Conservation (phyloP, 2,329 filamentous ascomycete genomes). For the Trichoderma harzianum region DNA sequence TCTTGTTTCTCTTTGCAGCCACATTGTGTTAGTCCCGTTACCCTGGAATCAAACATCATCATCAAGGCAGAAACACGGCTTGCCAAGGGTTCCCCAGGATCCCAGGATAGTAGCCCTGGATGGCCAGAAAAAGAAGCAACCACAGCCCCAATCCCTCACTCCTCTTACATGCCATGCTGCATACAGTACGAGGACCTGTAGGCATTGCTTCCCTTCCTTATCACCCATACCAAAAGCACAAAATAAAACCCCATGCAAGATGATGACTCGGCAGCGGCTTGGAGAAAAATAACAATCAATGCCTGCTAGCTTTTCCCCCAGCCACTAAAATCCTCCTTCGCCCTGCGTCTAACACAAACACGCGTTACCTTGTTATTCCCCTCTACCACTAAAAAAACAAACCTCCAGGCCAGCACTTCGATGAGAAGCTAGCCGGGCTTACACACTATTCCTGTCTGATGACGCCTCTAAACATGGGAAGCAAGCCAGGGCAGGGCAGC, state of each 20-base stretch:
- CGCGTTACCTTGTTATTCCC: neutral
- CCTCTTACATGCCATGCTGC: neutral
- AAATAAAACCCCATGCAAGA: neutral
- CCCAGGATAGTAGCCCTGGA: neutral
- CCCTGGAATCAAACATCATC: neutral
- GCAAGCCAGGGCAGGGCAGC: neutral
- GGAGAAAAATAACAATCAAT: neutral
- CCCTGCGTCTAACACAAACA: neutral
- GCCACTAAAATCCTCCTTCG: constrained; percentile 13
- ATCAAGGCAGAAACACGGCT: neutral
- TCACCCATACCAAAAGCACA: neutral
- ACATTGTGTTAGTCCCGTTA: neutral
- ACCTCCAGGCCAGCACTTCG: neutral
- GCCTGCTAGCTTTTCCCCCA: neutral
- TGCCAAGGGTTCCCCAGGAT: neutral
- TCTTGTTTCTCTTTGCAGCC: neutral
- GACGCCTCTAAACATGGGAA: neutral
- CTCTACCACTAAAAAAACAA: neutral
- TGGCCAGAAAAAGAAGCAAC: neutral
- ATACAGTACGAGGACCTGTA: neutral
- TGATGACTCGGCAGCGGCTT: neutral
- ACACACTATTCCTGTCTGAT: neutral
- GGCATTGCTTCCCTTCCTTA: neutral
- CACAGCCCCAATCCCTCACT: neutral
- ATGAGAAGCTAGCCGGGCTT: neutral